Conservation (phyloP, 306 rosid genomes). For the Pterocarpus santalinus region DNA sequence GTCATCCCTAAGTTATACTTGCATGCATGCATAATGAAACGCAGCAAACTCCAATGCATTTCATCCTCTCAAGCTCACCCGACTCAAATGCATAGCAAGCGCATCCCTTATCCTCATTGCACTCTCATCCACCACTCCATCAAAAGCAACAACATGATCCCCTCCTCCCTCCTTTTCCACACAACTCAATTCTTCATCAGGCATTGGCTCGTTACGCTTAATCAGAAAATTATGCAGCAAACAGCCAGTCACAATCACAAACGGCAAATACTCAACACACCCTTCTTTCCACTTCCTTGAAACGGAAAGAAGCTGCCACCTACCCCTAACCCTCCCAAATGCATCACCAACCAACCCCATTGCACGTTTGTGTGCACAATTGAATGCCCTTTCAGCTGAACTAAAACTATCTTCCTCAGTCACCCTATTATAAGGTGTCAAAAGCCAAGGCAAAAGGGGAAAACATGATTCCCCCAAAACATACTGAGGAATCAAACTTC, state of each 20-base stretch:
- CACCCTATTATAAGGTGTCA: slow-evolving; percentile 70
- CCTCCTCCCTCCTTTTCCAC: slow-evolving; percentile 44
- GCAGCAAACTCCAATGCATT: slow-evolving; percentile 16
- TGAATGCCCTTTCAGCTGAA: slow-evolving; percentile 61
- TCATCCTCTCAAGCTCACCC: slow-evolving; percentile 68
- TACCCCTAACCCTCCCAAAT: slow-evolving; percentile 57
- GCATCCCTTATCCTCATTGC: slow-evolving; percentile 72
- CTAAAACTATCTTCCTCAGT: slow-evolving; percentile 68
- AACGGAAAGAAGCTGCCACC: slow-evolving; percentile 70
- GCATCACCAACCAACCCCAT: slow-evolving; percentile 67
- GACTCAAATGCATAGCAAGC: slow-evolving; percentile 75
- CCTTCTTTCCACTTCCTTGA: slow-evolving; percentile 75
- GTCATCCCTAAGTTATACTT: not conserved
- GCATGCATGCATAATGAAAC: not conserved
- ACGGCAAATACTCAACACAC: slow-evolving; percentile 71
- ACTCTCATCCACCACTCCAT: slow-evolving; percentile 65
- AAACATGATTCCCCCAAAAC: slow-evolving; percentile 79
- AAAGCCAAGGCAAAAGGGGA: slow-evolving; percentile 84
- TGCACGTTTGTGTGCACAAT: slow-evolving; percentile 61
- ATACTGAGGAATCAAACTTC: slow-evolving; percentile 70
- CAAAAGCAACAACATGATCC: slow-evolving; percentile 48
- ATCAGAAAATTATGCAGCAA: slow-evolving; percentile 86
- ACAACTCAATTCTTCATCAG: slow-evolving; percentile 44
- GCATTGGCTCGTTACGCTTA: slow-evolving; percentile 60
- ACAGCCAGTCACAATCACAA: slow-evolving; percentile 72